A percentile compares a stretch with the other conserved stretches of the same genome.
Conservation (phyloP, 2,329 filamentous ascomycete species). For the Aureobasidium sp. region DNA sequence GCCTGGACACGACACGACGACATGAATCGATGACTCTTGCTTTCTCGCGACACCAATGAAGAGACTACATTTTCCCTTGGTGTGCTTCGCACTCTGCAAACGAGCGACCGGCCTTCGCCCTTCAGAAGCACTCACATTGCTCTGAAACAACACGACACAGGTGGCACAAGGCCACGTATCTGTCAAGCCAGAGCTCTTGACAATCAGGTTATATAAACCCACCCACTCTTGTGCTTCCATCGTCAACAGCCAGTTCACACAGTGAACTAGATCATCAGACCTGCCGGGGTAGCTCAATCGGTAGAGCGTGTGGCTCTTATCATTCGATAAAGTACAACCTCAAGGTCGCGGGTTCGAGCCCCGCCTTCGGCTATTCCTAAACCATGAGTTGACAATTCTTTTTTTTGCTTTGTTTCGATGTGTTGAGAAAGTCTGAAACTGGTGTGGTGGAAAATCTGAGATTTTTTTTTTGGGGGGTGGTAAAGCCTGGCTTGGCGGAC, state of each 20-base stretch:
- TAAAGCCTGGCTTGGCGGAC: not conserved
- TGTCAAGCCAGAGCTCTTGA: not conserved
- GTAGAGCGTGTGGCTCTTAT: constrained; percentile 43
- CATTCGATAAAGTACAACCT: not conserved
- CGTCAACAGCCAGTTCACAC: constrained; percentile 2
- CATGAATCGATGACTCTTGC: not conserved
- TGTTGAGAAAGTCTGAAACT: not conserved
- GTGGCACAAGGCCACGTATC: not conserved
- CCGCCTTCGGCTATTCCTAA: constrained; percentile 14
- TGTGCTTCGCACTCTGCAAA: no score
- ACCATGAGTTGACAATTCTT: not conserved
- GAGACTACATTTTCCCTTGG: no score
- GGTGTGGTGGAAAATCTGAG: not conserved
- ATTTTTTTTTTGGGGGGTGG: not conserved
- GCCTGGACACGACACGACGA: not conserved
- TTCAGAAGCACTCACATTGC: not conserved
- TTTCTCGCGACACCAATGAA: not conserved
- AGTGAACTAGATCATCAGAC: constrained; percentile 5
- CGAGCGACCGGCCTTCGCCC: no score
- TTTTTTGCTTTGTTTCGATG: not conserved
- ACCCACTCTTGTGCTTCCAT: not conserved
- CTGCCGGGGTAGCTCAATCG: constrained; percentile 43
- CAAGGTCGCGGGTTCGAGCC: constrained; percentile 14
- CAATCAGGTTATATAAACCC: not conserved
- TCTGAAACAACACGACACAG: not conserved